Base-by-base conservation (phyloP, 257 asterid genomes). In the Solanum corneliomulleri region DNA sequence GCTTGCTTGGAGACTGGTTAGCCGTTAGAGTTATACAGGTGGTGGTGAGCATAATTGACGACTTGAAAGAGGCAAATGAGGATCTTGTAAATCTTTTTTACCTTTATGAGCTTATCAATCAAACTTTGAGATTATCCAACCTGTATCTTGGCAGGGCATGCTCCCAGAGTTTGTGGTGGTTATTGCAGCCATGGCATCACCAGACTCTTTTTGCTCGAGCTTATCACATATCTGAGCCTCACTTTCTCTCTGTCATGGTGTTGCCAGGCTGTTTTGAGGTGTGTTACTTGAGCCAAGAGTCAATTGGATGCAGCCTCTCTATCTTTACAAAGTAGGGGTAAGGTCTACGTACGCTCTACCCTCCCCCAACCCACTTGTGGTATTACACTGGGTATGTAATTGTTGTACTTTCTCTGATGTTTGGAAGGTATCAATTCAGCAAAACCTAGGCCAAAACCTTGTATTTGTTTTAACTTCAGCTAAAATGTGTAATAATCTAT, bases 181-280 rank as follows among this genome's bases (percentile, higher is more conserved):
- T 83, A 76, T 84, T 88, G 90, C 89, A 89, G 89, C 92, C 87
- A 88, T 90, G 88, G 88, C 86, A 39, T 21, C 2, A 33, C 5
- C n/a, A 13, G 31, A 72, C 76, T 81, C 84, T 82, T 83, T 5
- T 70, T 83, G 70, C 83, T 68, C 15, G 33, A 77, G 64, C 45
- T 31, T 37, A 20, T 20, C 35, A 31, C 84, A 86, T 78, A 78
- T 80, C 86, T 87, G 88, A 78, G 88, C 86, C 86, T 42, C 76
- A 39, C 3, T 74, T 35, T 74, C 71, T 35, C 42, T 71, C 7
- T 71, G 78, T 25, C 78, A 33, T 29, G 39, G 76, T 18, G 41
- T 69, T 7, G 23, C 41, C 76, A 29, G 41, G 35, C 23, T 69
- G 41, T 23, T 29, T 69, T 69, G 39, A 15, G 41, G 31, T 69